A percentile compares a stretch with the other conserved stretches of the same genome.
phyloP scores from a whole-genome alignment of 2,329 filamentous ascomycete genomes.

The Claviceps digitariae region DNA sequence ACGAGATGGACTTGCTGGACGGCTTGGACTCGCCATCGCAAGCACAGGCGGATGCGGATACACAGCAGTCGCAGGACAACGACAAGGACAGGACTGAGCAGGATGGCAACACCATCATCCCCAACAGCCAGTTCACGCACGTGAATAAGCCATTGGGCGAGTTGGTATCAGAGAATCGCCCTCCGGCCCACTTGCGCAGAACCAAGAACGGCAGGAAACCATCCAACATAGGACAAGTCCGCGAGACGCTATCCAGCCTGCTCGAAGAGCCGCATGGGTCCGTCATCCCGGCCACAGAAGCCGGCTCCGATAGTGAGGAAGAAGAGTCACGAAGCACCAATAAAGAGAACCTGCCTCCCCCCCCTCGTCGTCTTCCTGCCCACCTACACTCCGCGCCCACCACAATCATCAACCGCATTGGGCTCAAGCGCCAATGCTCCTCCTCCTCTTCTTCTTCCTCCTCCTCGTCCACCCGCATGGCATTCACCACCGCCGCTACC shows the following conservation, averaged over 20 bases:
- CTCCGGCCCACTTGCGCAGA: slow-evolving; percentile 44
- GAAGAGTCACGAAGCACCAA: slow-evolving; percentile 17
- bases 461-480: slow-evolving; percentile 28
- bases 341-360: slow-evolving; percentile 36
- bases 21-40: slow-evolving; percentile 19
- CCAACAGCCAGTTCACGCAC: slow-evolving; percentile 37
- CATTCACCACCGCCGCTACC: slow-evolving; percentile 36
- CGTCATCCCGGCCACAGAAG: slow-evolving; percentile 31
- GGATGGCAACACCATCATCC: slow-evolving; percentile 24
- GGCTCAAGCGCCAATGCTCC: slow-evolving; percentile 41
- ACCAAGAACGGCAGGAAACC: slow-evolving; percentile 53
- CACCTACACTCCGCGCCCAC: not conserved
- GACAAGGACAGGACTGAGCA: slow-evolving; percentile 9
- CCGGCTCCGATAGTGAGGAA: slow-evolving; percentile 25
- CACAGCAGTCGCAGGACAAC: slow-evolving; percentile 15
- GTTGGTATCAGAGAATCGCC: slow-evolving; percentile 26
- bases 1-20: slow-evolving; percentile 64
- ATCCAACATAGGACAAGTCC: slow-evolving; percentile 63
- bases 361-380: slow-evolving; percentile 11
- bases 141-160: slow-evolving; percentile 21
- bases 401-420: slow-evolving; percentile 56
- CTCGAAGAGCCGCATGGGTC: slow-evolving; percentile 45
- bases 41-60: slow-evolving; percentile 19
- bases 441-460: not conserved
- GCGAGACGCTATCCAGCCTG: slow-evolving; percentile 69